A percentile compares a stretch with the other conserved stretches of the same genome.
Evolutionary conservation across 1,139 yeast species (phyloP).

Genomic region (Yamadazyma blattariae): DNA sequence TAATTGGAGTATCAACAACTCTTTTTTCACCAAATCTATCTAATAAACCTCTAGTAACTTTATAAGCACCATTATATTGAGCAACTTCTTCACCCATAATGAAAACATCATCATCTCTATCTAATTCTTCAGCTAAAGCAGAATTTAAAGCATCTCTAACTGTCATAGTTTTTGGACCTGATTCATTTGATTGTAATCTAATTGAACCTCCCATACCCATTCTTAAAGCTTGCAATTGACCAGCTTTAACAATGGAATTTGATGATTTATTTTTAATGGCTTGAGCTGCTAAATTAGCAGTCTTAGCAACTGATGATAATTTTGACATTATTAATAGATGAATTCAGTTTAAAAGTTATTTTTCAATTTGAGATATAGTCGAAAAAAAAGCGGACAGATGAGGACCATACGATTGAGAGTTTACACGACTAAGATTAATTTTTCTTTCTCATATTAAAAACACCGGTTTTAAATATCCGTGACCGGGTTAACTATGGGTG

Average conservation of each 20-base stretch:
- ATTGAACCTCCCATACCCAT: conserved; percentile 24
- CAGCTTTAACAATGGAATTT: conserved; percentile 22
- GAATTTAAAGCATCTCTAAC: conserved; percentile 96
- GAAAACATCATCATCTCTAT: conserved; percentile 91
- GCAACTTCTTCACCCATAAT: conserved; percentile 99
- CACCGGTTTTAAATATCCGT: too few relatives aligned
- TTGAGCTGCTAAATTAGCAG: conserved; percentile 47
- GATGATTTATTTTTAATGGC: conserved; percentile 16
- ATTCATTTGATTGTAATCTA: conserved; percentile 47
- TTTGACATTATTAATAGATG: conserved; percentile 1
- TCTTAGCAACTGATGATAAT: conserved; percentile 41
- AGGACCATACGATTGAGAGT: conserved; percentile 7
- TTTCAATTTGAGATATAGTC: conserved; percentile 3
- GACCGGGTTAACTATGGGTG: too few relatives aligned
- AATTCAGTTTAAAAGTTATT: too few relatives aligned
- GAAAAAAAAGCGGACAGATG: conserved; percentile 9
- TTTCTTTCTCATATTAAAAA: background rate
- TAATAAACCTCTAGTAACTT: conserved; percentile 90
- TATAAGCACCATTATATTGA: conserved; percentile 98
- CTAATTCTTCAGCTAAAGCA: conserved; percentile 97
- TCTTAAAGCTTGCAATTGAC: conserved; percentile 38
- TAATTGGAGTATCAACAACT: conserved; percentile 95
- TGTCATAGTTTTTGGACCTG: conserved; percentile 68
- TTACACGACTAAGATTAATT: conserved; percentile 5
- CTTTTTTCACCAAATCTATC: conserved; percentile 98